A percentile compares a stretch with the other conserved stretches of the same genome.
These are phyloP conservation scores for Kwoniella newhampshirensis DNA, from an alignment of 768 basidiomycete species.

Conservation along the genomic window DNA sequence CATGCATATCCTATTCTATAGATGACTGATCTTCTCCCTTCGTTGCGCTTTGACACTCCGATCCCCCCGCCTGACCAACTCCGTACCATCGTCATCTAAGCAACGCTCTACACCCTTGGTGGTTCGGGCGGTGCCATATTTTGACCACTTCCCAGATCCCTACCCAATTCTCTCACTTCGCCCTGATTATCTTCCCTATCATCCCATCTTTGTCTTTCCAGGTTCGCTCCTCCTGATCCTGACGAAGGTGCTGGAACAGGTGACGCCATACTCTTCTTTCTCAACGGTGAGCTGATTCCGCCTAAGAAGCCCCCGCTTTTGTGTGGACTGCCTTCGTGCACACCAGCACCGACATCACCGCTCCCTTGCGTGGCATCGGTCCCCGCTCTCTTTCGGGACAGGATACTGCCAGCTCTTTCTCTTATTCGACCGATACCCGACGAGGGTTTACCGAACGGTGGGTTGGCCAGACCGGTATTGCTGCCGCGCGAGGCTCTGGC, in stretches of 20 bases:
- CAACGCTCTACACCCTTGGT: slow-evolving; percentile 14
- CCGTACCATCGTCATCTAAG: no score
- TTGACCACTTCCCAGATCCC: slow-evolving; percentile 8
- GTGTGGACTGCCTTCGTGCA: slow-evolving; percentile 6
- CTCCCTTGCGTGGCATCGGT: slow-evolving; percentile 25
- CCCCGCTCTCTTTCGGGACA: slow-evolving; percentile 29
- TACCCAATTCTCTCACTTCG: slow-evolving; percentile 24
- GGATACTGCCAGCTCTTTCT: slow-evolving; percentile 44
- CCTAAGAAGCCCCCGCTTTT: slow-evolving; percentile 11
- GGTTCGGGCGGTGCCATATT: slow-evolving; percentile 9
- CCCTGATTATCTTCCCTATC: slow-evolving; percentile 16
- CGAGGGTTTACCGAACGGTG: neutral
- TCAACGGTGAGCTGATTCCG: slow-evolving; percentile 19
- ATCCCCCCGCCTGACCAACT: no score
- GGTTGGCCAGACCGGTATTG: slow-evolving; percentile 5
- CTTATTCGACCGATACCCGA: slow-evolving; percentile 35
- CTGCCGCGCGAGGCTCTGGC: neutral
- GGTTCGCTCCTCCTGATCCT: neutral
- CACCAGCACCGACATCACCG: slow-evolving; percentile 6
- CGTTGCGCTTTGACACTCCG: no score
- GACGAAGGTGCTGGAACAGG: slow-evolving; percentile 5
- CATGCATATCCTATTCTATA: no score
- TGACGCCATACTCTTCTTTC: slow-evolving; percentile 16
- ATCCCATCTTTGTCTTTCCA: slow-evolving; percentile 18
- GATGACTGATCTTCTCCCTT: no score